A percentile compares a stretch with the other conserved stretches of the same genome.
Conservation (phyloP, 1,139 yeast genomes). For the Debaryomyces udenii region DNA sequence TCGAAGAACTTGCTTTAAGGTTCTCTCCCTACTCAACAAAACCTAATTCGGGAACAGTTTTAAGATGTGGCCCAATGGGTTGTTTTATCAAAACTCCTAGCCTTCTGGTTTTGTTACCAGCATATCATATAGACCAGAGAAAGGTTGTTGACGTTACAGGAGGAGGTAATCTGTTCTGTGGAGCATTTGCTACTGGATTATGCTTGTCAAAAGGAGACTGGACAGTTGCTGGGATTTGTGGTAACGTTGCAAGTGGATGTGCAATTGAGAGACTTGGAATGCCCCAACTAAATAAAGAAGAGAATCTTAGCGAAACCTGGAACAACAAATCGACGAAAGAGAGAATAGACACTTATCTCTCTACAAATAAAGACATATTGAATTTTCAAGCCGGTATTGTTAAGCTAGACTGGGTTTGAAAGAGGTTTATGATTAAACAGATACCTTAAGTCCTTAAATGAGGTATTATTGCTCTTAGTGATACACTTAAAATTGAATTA, state of each 20-base stretch:
- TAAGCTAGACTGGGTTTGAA: slow-evolving; percentile 10
- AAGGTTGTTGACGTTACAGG: slow-evolving; percentile 88
- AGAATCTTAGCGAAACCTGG: slow-evolving; percentile 44
- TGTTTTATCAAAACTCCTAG: slow-evolving; percentile 38
- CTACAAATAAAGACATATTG: slow-evolving; percentile 4
- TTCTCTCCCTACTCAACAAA: slow-evolving; percentile 45
- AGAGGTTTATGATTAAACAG: no score
- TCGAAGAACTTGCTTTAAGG: slow-evolving; percentile 42
- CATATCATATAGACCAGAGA: slow-evolving; percentile 61
- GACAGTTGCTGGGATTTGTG: slow-evolving; percentile 62
- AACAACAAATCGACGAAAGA: slow-evolving; percentile 47
- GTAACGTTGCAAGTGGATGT: slow-evolving; percentile 77
- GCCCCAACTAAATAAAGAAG: slow-evolving; percentile 42
- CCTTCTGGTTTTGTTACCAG: slow-evolving; percentile 55
- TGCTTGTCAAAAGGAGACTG: slow-evolving; percentile 52
- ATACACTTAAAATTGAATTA: no score
- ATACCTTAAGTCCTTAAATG: no score
- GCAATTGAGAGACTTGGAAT: slow-evolving; percentile 79
- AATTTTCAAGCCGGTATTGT: neutral
- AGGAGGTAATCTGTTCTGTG: slow-evolving; percentile 89
- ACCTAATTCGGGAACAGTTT: slow-evolving; percentile 50
- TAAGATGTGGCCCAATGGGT: slow-evolving; percentile 76
- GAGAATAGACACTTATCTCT: slow-evolving; percentile 32
- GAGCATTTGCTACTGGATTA: slow-evolving; percentile 72
- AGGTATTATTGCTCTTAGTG: no score